Evolutionary conservation across 768 basidiomycete species (phyloP).

Genomic region (Russula sp.): DNA sequence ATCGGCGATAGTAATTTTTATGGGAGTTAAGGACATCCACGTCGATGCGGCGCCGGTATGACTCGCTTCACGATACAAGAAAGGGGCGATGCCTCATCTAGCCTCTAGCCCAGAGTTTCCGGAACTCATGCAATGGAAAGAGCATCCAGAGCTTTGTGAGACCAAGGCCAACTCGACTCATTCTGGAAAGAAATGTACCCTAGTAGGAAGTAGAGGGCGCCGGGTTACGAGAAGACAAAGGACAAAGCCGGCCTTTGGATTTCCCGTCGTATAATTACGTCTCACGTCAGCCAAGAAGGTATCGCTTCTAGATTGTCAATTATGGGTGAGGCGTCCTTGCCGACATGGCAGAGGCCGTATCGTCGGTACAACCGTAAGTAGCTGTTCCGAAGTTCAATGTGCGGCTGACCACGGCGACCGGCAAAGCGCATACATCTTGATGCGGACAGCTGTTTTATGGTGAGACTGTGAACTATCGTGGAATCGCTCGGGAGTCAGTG

Average conservation of each 20-base stretch:
- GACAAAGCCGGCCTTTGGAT: conserved; percentile 2
- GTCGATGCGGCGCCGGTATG: conserved; percentile 5
- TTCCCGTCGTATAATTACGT: conserved; percentile 19
- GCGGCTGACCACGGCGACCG: not conserved
- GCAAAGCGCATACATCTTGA: not conserved
- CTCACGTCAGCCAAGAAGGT: conserved; percentile 8
- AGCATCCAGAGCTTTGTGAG: not conserved
- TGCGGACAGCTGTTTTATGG: not conserved
- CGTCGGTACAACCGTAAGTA: not conserved
- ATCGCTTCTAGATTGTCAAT: conserved; percentile 15
- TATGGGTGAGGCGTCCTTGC: not conserved
- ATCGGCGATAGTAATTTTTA: conserved; percentile 17
- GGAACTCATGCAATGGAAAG: conserved; percentile 19
- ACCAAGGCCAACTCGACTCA: not conserved
- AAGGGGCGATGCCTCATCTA: not conserved
- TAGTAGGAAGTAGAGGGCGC: not conserved
- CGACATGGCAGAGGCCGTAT: conserved; percentile 1
- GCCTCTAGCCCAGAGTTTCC: conserved; percentile 1
- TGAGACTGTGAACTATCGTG: not conserved
- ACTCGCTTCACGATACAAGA: conserved; percentile 10
- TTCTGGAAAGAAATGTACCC: conserved; percentile 10
- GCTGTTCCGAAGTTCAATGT: not conserved
- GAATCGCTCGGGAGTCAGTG: not conserved
- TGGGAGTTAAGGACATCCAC: conserved; percentile 9
- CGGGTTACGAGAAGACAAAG: conserved; percentile 16